Evolutionary conservation across 371 early-diverging fungal species (phyloP).

Genomic region (Lichtheimia hyalospora): DNA sequence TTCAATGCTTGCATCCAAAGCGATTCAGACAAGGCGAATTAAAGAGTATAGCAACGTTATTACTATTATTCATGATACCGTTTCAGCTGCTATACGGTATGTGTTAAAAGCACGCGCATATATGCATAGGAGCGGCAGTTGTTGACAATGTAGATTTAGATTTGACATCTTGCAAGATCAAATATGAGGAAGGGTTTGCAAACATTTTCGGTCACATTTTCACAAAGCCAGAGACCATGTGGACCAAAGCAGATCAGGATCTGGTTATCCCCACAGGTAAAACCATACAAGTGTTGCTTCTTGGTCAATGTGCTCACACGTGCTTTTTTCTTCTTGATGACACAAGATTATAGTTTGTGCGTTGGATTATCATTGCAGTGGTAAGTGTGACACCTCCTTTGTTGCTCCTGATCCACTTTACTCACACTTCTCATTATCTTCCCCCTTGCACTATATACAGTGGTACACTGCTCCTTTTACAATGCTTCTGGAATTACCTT

Average conservation of each 20-base stretch:
- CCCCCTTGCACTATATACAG: conserved; percentile 11
- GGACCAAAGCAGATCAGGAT: conserved; percentile 39
- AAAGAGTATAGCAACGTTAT: conserved; percentile 45
- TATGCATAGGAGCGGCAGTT: neutral
- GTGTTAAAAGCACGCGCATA: too few species aligned
- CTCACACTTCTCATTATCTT: conserved; percentile 21
- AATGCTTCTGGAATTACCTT: conserved; percentile 58
- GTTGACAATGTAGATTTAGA: conserved; percentile 14
- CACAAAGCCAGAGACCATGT: conserved; percentile 41
- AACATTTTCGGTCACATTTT: conserved; percentile 29
- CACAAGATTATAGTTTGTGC: conserved; percentile 25
- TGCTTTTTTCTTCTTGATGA: neutral
- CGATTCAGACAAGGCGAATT: conserved; percentile 47
- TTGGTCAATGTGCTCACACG: neutral
- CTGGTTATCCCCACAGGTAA: conserved; percentile 45
- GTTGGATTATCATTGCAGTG: conserved; percentile 47
- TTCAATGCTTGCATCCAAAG: conserved; percentile 32
- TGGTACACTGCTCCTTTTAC: conserved; percentile 44
- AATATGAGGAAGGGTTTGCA: conserved; percentile 51
- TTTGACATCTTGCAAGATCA: conserved; percentile 46
- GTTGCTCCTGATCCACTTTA: neutral
- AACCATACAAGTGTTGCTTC: too few species aligned
- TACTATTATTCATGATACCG: conserved; percentile 49
- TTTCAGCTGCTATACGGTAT: conserved; percentile 51
- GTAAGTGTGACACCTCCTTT: conserved; percentile 20